Evolutionary conservation across 176 grass and related monocot species (phyloP).

Genomic region (Rhynchospora tenuis): DNA sequence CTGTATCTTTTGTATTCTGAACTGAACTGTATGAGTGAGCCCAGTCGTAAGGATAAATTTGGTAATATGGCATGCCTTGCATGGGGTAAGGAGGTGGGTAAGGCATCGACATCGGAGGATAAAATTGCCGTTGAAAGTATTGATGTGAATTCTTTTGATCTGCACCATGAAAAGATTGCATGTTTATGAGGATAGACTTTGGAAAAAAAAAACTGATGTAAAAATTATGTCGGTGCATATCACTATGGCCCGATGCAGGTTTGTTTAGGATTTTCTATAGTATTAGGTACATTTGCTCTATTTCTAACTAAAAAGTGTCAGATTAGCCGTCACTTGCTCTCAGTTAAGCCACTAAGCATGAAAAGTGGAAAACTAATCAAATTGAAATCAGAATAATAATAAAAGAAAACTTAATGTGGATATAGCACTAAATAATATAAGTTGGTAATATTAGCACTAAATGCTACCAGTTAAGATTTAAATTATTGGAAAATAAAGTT

Average conservation of each 20-base stretch:
- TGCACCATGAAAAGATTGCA: conserved; percentile 18
- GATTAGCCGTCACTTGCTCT: neutral
- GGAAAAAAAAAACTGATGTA: neutral
- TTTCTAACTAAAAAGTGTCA: neutral
- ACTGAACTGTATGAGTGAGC: conserved; percentile 53
- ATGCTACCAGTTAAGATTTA: neutral
- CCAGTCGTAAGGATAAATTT: conserved; percentile 41
- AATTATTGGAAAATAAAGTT: conserved; percentile 20
- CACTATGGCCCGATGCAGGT: neutral
- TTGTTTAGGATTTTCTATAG: neutral
- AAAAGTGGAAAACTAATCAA: neutral
- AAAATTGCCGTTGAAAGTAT: conserved; percentile 51
- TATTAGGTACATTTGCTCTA: neutral
- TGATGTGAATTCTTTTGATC: conserved; percentile 56
- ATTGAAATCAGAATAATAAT: neutral
- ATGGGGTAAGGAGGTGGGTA: conserved; percentile 61
- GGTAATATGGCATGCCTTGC: conserved; percentile 88
- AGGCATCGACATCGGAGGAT: conserved; percentile 88
- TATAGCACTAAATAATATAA: neutral
- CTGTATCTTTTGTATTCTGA: too few relatives aligned
- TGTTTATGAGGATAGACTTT: neutral
- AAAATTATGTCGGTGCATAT: neutral
- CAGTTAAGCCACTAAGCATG: neutral
- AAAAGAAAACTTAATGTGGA: neutral
- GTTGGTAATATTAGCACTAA: neutral